Evolutionary conservation across 106 monocot species (phyloP).

Genomic region (Dioscorea dumetorum): DNA sequence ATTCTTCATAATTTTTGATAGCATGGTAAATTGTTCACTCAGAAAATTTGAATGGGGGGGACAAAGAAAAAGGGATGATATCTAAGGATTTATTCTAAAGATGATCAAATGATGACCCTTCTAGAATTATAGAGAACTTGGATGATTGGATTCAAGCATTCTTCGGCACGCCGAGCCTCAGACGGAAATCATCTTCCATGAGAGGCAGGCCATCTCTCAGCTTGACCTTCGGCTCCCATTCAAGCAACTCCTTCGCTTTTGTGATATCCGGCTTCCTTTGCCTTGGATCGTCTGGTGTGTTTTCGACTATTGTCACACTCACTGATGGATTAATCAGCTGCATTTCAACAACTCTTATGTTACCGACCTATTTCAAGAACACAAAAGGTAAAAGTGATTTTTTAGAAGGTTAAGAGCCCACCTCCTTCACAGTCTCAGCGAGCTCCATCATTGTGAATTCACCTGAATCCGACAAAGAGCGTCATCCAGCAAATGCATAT

Average conservation of each 20-base stretch:
- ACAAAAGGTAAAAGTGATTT: conserved; percentile 19
- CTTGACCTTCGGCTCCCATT: conserved; percentile 63
- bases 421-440: conserved; percentile 92
- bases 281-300: conserved; percentile 80
- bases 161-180: conserved; percentile 50
- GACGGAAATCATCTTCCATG: conserved; percentile 82
- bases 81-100: no score
- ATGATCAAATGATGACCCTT: no score
- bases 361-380: not conserved
- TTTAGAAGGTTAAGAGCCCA: conserved; percentile 28
- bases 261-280: conserved; percentile 86
- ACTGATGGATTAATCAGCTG: conserved; percentile 65
- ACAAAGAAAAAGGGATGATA: no score
- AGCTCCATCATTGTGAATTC: conserved; percentile 98
- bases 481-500: not conserved
- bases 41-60: no score
- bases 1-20: no score
- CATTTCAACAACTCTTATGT: not conserved
- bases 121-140: not conserved
- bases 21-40: no score
- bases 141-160: conserved; percentile 7
- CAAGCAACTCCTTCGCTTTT: conserved; percentile 70
- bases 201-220: conserved; percentile 64
- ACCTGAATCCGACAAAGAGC: conserved; percentile 29
- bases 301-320: conserved; percentile 44